Evolutionary conservation across 106 monocot genomes (phyloP).

Genomic region (Allium cepa): DNA sequence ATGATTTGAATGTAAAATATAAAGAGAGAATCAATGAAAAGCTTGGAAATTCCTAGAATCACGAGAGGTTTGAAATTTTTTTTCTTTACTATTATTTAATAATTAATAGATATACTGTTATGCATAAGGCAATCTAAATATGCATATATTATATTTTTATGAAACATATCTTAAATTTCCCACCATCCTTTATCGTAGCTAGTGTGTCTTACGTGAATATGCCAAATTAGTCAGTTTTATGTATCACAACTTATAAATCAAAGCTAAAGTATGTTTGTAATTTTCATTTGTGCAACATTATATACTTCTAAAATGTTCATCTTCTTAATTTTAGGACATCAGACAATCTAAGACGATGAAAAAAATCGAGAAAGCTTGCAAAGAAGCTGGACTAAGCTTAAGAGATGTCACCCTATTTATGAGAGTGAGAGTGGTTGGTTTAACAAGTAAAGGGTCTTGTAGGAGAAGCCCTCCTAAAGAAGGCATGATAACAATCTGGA

Average conservation of each 20-base stretch:
- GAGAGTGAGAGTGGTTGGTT: conserved; percentile 70
- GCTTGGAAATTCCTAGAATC: too few relatives aligned
- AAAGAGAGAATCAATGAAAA: too few relatives aligned
- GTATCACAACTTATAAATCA: conserved; percentile 57
- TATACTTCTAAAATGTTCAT: neutral
- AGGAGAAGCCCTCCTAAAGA: conserved; percentile 29
- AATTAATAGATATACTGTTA: too few relatives aligned
- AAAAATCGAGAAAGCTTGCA: conserved; percentile 71
- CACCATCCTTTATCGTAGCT: too few relatives aligned
- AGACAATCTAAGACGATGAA: conserved; percentile 48
- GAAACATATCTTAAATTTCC: too few relatives aligned
- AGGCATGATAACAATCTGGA: conserved; percentile 87
- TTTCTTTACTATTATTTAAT: too few relatives aligned
- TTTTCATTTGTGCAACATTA: neutral
- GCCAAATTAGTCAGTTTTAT: neutral
- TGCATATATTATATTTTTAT: too few relatives aligned
- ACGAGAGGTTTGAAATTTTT: too few relatives aligned
- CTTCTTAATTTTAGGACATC: conserved; percentile 30
- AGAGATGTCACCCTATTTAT: conserved; percentile 85
- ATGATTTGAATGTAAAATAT: too few relatives aligned
- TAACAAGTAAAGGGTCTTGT: conserved; percentile 32
- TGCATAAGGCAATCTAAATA: too few relatives aligned
- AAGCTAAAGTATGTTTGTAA: conserved; percentile 48
- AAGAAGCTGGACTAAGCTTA: conserved; percentile 65
- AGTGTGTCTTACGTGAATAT: too few relatives aligned